A percentile compares a stretch with the other conserved stretches of the same genome.
Conservation (phyloP, 2,329 filamentous ascomycete species). For the Trichothecium roseum region DNA sequence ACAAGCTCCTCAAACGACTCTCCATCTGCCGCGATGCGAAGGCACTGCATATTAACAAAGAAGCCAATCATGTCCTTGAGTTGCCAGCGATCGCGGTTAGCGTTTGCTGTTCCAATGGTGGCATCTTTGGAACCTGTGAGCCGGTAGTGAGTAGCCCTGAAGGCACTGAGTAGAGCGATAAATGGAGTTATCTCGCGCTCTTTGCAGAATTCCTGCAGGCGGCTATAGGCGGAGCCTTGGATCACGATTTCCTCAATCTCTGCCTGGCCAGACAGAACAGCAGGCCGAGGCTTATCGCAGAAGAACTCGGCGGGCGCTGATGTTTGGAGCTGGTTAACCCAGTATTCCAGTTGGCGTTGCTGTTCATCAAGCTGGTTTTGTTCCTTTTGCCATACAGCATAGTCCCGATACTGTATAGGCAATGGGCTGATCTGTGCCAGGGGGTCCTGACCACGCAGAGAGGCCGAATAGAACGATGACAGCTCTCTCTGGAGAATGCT, state of each 20-base stretch:
- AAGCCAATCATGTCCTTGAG: constrained; percentile 1
- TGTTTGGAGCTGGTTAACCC: constrained; percentile 5
- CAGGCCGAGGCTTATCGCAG: constrained; percentile 6
- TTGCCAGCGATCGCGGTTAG: not conserved
- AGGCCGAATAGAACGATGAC: constrained; percentile 8
- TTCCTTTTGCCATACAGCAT: constrained; percentile 9
- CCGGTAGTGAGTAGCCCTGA: not conserved
- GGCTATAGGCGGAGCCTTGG: too few species aligned
- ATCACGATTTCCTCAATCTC: too few species aligned
- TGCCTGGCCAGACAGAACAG: constrained; percentile 2
- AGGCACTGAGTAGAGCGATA: not conserved
- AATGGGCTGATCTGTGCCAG: constrained; percentile 7
- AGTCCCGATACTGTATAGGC: constrained; percentile 14
- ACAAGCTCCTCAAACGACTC: not conserved
- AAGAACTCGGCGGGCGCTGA: constrained; percentile 7
- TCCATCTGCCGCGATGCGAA: not conserved
- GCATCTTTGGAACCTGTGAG: not conserved
- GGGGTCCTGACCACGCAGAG: constrained; percentile 7
- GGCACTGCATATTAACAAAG: constrained; percentile 1
- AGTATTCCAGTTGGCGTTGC: constrained; percentile 10
- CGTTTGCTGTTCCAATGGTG: not conserved
- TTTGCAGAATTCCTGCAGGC: too few species aligned
- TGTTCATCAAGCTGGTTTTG: constrained; percentile 4
- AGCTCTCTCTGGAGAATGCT: constrained; percentile 13
- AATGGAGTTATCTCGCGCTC: not conserved